Evolutionary conservation across 2,329 filamentous ascomycete species (phyloP).

Genomic region (Monilinia aucupariae): DNA sequence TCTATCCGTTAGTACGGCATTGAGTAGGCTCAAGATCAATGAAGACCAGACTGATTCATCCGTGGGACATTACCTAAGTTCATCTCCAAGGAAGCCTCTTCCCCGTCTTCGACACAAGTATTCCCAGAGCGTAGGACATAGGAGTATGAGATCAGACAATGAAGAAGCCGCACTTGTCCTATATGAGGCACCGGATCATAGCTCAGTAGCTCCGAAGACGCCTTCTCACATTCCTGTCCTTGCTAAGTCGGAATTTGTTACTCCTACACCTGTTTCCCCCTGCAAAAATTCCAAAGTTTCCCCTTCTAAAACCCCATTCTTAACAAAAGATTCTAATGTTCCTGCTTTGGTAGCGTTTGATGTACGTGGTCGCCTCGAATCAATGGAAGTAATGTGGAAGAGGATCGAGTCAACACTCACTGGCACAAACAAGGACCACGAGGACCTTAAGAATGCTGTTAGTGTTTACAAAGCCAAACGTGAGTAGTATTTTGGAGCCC

Average conservation of each 20-base stretch:
- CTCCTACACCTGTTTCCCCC: constrained; percentile 34
- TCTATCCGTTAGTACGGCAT: constrained; percentile 37
- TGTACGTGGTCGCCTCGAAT: constrained; percentile 67
- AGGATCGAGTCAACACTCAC: constrained; percentile 68
- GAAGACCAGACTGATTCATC: constrained; percentile 21
- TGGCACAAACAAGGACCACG: constrained; percentile 61
- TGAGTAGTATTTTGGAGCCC: constrained; percentile 35
- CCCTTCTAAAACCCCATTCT: constrained; percentile 46
- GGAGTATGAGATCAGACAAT: constrained; percentile 25
- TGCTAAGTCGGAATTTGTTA: constrained; percentile 28
- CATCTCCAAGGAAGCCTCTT: constrained; percentile 16
- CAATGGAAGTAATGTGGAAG: constrained; percentile 70
- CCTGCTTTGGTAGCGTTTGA: constrained; percentile 66
- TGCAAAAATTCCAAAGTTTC: constrained; percentile 39
- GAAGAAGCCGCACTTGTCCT: constrained; percentile 29
- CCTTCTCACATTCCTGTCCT: constrained; percentile 35
- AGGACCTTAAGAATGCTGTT: constrained; percentile 66
- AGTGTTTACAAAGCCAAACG: constrained; percentile 61
- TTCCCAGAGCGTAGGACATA: constrained; percentile 24
- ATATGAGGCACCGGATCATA: constrained; percentile 26
- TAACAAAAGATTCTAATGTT: constrained; percentile 70
- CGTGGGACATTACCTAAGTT: constrained; percentile 20
- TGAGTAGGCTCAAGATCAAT: constrained; percentile 34
- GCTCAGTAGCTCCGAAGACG: constrained; percentile 32
- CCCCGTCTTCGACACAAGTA: constrained; percentile 23